Evolutionary conservation across 352 stramenopile species (phyloP).

Genomic region (Globisporangium lucens): DNA sequence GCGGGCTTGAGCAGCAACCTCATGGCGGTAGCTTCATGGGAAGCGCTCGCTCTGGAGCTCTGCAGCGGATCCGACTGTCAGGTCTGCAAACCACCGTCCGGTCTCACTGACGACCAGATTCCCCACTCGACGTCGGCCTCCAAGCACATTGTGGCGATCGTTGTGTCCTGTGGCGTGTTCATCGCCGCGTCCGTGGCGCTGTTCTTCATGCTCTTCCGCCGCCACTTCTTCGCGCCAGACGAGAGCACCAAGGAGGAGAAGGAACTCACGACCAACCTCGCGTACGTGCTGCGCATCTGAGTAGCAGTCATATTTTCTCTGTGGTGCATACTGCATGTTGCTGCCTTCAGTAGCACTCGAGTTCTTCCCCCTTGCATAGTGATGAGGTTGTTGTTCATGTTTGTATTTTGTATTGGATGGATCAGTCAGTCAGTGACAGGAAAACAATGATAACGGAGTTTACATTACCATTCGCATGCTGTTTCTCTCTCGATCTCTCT

Average conservation of each 20-base stretch:
- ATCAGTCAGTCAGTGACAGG: neutral
- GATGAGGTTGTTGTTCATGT: neutral
- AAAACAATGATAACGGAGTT: neutral
- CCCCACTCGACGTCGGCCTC: slow-evolving; percentile 12
- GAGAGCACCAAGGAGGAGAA: slow-evolving; percentile 48
- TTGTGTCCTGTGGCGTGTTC: slow-evolving; percentile 44
- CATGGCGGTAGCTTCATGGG: neutral
- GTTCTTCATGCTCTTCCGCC: slow-evolving; percentile 41
- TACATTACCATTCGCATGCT: slow-evolving; percentile 1
- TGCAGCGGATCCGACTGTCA: slow-evolving; percentile 19
- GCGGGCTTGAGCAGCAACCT: neutral
- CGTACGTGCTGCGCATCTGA: slow-evolving; percentile 35
- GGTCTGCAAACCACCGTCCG: slow-evolving; percentile 16
- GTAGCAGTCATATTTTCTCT: neutral
- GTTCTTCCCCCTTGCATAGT: neutral
- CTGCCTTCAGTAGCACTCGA: neutral
- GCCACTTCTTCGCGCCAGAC: slow-evolving; percentile 30
- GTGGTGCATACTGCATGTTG: neutral
- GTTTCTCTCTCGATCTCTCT: neutral
- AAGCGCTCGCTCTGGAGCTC: slow-evolving; percentile 19
- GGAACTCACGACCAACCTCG: slow-evolving; percentile 45
- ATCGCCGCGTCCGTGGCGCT: slow-evolving; percentile 35
- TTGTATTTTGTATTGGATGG: slow-evolving; percentile 5
- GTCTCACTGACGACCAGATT: neutral
- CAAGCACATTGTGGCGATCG: slow-evolving; percentile 30